Evolutionary conservation across 495 filamentous ascomycete species (phyloP), one percentile per base, ranked within the genome.

Genomic region (Aspergillus cavernicola): DNA sequence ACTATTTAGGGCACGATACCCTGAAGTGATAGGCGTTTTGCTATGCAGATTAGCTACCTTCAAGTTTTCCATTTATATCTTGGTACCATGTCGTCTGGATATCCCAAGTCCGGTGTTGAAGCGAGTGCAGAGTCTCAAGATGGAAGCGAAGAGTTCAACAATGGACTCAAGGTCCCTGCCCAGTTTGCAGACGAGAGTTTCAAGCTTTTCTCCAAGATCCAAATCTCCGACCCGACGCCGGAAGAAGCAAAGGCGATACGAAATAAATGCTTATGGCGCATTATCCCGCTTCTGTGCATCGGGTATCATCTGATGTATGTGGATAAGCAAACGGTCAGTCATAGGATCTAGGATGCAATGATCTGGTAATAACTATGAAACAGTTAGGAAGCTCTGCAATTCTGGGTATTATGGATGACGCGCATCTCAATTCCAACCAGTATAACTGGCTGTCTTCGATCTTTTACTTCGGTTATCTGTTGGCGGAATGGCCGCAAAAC

Each of bases 381-480:
- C 47, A 73, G 70, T 59, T 73, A 13, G 70, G 72, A 54, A 75
- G 62, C 33, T 75, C 72, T 24, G 63, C 72, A 8, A 63, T 83
- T 37, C 77, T 83, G 62, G 79, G 79, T 2, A 73, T 82, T 23
- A 71, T 74, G 64, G 72, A 66, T 18, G 73, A 75, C 52, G 71
- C 74, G 9, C 60, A 69, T 37, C 58, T 74, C 6, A 60, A 57
- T 28, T 64, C 61, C 8, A 61, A 64, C 39, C 60, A 71, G 48
- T 70, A 76, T 49, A 70, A 76, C 57, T 79, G 75, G 72, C 60
- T 77, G 4, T 66, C 71, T 1, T 71, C 66, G 33, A 71, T 73
- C 49, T 82, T 83, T 56, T 82, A 83, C 61, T 82, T 83, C 37
- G 80, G 68, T 37, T 62, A 57, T 50, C 64, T 74, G 0, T 29